Percentiles rank a stretch among this genome's conserved stretches.
These are phyloP conservation scores for Circinella minor DNA, from an alignment of 371 early-diverging fungal species.

Conservation along the genomic window DNA sequence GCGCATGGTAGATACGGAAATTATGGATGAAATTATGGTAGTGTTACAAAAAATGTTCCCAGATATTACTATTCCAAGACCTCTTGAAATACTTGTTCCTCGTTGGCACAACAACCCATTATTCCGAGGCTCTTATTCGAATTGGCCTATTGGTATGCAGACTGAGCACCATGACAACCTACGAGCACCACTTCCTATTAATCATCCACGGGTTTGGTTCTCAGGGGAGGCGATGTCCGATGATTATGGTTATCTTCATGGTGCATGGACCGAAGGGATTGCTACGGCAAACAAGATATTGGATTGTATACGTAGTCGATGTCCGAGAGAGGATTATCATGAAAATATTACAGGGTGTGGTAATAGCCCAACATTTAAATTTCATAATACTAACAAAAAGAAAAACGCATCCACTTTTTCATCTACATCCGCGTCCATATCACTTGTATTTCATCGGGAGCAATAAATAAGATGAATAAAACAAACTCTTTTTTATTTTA, in stretches of 20 bases:
- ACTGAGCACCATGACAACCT: constrained; percentile 49
- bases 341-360: constrained; percentile 39
- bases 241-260: constrained; percentile 48
- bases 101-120: constrained; percentile 52
- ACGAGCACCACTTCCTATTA: constrained; percentile 32
- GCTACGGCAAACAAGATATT: constrained; percentile 26
- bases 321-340: constrained; percentile 23
- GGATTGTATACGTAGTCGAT: constrained; percentile 25
- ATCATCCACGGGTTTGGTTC: not conserved
- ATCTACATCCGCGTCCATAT: too few species aligned
- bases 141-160: constrained; percentile 57
- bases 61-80: constrained; percentile 10
- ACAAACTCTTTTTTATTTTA: too few species aligned
- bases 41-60: constrained; percentile 45
- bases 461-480: too few species aligned
- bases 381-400: not conserved
- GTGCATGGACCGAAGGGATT: constrained; percentile 50
- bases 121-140: constrained; percentile 53
- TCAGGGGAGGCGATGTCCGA: constrained; percentile 50
- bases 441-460: not conserved
- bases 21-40: constrained; percentile 31
- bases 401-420: too few species aligned
- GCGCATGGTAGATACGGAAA: constrained; percentile 28
- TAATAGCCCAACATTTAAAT: not conserved
- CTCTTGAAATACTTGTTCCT: constrained; percentile 39